Evolutionary conservation across 139 green algal genomes (phyloP), one percentile per base, ranked within the genome.

Genomic region (Coelastrella sp.): DNA sequence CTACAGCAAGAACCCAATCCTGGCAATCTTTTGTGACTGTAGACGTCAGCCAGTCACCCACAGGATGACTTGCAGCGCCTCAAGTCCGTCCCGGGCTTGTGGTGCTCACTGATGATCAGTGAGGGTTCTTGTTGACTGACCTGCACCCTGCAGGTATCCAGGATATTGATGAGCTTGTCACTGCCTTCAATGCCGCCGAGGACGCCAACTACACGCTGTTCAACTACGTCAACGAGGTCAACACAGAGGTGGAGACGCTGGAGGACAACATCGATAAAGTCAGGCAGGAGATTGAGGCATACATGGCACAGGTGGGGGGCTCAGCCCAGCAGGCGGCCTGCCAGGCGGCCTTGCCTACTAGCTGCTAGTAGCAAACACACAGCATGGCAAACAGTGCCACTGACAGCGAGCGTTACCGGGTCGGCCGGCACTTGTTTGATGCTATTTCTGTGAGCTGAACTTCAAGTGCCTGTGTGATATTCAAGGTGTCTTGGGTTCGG

Each of bases 201-300:
- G 84, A 83, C 49, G 57, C 72, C 84, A 89, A 83, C 84, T 78
- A 96, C 93, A 95, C 91, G 10, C 93, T 97, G 84, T 97, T 98
- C 92, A 97, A 96, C 93, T 97, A 97, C 76, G 95, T 97, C 10
- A 97, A 97, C 80, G 96, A 98, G 91, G 92, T 97, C 60, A 97
- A 97, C 89, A 86, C 94, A 63, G 95, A 97, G 89, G 94, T 97
- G 56, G 95, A 97, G 88, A 95, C 96, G 92, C 91, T 97, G 60
- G 94, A 97, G 93, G 94, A 96, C 84, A 94, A 96, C 82, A 97
- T 97, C 63, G 91, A 58, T 8, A 91, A 87, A 57, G 94, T 95
- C 82, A 91, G 93, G 80, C 24, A 27, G 4, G 95, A 97, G 88
- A 94, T 95, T 60, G 90, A 94, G 27, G 89, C 91, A 27, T 92